A percentile compares a stretch with the other conserved stretches of the same genome.
Evolutionary conservation across 257 asterid genomes (phyloP).

Genomic region (Solanum gandarillasii): DNA sequence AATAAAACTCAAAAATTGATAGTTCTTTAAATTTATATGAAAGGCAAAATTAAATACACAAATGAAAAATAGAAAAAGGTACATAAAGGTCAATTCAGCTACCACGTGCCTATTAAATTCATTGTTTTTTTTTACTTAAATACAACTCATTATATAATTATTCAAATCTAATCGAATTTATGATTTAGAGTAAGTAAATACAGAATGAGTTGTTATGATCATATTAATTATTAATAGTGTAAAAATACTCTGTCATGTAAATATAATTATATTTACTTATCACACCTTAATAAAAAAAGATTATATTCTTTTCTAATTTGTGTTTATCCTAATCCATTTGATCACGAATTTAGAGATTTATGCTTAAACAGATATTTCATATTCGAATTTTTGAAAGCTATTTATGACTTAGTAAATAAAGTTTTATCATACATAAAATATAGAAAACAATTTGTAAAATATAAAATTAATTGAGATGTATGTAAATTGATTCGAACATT

Average conservation of each 20-base stretch:
- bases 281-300: neutral
- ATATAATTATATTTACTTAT: too few species aligned
- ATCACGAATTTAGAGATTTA: neutral
- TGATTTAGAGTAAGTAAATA: neutral
- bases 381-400: neutral
- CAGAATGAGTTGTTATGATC: neutral
- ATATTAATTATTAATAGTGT: neutral
- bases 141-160: neutral
- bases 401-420: neutral
- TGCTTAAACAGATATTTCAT: neutral
- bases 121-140: neutral
- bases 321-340: neutral
- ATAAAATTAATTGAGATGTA: neutral
- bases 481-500: rapidly evolving
- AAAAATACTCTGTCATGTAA: too few species aligned
- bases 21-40: neutral
- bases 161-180: neutral
- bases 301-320: neutral
- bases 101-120: neutral
- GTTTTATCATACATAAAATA: neutral
- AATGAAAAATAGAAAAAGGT: neutral
- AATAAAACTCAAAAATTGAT: neutral
- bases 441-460: neutral
- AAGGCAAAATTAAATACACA: neutral
- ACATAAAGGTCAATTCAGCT: neutral